phyloP scores from a whole-genome alignment of 2,329 filamentous ascomycete genomes.

The Stachybotrys echinatus region DNA sequence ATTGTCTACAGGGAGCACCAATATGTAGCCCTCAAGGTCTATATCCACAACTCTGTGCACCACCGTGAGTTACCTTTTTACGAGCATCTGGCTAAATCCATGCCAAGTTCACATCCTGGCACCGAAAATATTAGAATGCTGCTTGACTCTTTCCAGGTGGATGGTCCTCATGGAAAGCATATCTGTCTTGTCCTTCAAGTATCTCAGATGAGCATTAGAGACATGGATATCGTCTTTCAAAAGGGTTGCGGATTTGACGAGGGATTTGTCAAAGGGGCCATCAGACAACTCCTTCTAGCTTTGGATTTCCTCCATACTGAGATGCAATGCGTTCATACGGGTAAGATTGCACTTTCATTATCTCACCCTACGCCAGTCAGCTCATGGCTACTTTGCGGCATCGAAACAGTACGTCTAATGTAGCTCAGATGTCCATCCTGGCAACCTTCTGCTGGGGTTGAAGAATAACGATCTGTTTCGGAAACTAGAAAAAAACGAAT shows the following conservation, averaged over 20 bases:
- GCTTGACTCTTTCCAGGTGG: conserved; percentile 12
- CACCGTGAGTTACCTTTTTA: conserved; percentile 15
- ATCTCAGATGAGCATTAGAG: conserved; percentile 22
- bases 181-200: conserved; percentile 14
- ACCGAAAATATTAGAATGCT: conserved; percentile 13
- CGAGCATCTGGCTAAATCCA: conserved; percentile 1
- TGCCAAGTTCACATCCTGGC: conserved; percentile 5
- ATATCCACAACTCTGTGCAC: conserved; percentile 13
- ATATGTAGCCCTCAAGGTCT: conserved; percentile 27
- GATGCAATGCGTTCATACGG: conserved; percentile 23
- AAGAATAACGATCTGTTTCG: conserved; percentile 14
- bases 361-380: too few species aligned
- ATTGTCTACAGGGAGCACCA: conserved; percentile 14
- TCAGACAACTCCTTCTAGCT: conserved; percentile 22
- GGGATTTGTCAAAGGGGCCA: conserved; percentile 21
- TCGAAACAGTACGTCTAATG: too few species aligned
- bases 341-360: too few species aligned
- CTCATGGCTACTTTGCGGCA: too few species aligned
- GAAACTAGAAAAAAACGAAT: conserved; percentile 14
- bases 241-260: conserved; percentile 15
- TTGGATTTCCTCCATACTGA: conserved; percentile 29
- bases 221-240: conserved; percentile 23
- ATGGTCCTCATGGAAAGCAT: conserved; percentile 13
- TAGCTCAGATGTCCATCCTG: conserved; percentile 16
- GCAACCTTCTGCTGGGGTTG: conserved; percentile 16